Evolutionary conservation across 495 filamentous ascomycete species (phyloP).

Genomic region (Chlorociboria aeruginascens): DNA sequence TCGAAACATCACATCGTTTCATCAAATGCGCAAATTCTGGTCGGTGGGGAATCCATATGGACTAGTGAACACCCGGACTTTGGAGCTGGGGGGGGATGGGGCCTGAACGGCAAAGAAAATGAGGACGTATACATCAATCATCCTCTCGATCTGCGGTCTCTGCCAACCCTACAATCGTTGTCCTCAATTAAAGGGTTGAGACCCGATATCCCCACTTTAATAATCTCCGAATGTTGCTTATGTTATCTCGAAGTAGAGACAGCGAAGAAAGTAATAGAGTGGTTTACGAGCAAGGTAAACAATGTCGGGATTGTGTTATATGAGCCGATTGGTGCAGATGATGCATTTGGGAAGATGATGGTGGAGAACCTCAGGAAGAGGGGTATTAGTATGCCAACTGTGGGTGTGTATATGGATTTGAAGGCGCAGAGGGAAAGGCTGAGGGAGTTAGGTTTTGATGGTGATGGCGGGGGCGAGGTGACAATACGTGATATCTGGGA

Average conservation of each 20-base stretch:
- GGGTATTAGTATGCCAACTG: constrained; percentile 71
- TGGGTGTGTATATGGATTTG: constrained; percentile 55
- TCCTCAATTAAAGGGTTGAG: constrained; percentile 22
- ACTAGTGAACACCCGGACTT: no score
- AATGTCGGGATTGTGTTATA: constrained; percentile 62
- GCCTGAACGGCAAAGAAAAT: constrained; percentile 19
- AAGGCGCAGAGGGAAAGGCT: constrained; percentile 56
- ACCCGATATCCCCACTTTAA: constrained; percentile 54
- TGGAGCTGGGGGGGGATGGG: constrained; percentile 7
- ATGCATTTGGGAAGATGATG: constrained; percentile 85
- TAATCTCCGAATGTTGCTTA: constrained; percentile 90
- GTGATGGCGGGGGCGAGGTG: constrained; percentile 39
- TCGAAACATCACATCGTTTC: constrained; percentile 9
- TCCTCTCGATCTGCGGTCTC: constrained; percentile 63
- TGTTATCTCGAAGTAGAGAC: constrained; percentile 62
- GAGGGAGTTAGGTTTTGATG: constrained; percentile 43
- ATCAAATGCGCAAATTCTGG: not conserved
- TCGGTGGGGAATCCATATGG: not conserved
- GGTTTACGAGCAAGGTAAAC: constrained; percentile 46
- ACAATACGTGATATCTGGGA: constrained; percentile 70
- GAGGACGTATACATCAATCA: constrained; percentile 56
- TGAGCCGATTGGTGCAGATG: constrained; percentile 73
- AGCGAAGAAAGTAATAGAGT: constrained; percentile 50
- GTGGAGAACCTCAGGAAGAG: constrained; percentile 78
- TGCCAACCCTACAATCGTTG: constrained; percentile 22